Base-by-base conservation (phyloP, 345 rosid genomes). In the Salix exigua region DNA sequence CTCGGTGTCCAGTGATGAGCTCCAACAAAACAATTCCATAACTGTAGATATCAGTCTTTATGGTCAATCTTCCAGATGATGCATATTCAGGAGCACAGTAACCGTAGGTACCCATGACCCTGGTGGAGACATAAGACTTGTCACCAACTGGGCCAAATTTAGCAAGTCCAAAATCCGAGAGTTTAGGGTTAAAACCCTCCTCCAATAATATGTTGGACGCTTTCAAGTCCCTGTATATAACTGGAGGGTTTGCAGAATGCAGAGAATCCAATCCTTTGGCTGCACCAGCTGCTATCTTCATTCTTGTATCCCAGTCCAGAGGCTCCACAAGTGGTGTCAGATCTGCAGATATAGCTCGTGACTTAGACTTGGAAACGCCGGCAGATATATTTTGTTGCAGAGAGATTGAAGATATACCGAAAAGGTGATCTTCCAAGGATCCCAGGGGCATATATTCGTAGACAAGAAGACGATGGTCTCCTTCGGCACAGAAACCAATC, bases 401-500 rank as follows among this genome's bases (percentile, higher is more conserved):
- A 40, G 30, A 70, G 64, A 10, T 12, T 31, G 46, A 73, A 35
- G 44, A 25, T 19, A 12, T 86, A 89, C 94, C 85, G 33, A 85
- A 89, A 75, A 92, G 82, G 71, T 78, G 93, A 88, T 88, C 90
- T 68, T 94, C 97, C 81, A 94, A 73, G 67, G 93, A 89, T 72
- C 94, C 93, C 13, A 76, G 83, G 62, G 89, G 83, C 97, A 92
- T 84, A 71, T 87, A 89, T 23, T 92, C 91, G 18, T 91, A 89
- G 37, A 94, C 93, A 26, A 94, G 88, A 74, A 92, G 87, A 28
- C 97, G 91, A 67, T 92, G 98, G 19, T 86, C 87, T 14, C 88
- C 94, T 58, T 94, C 93, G 25, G 92, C 92, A 18, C 92, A 91
- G 78, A 86, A 94, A 19, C 97, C 98, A 12, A 89, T 81, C 84